These are phyloP conservation scores for Alectoria sarmentosa DNA, from an alignment of 495 filamentous ascomycete species.

Conservation along the genomic window DNA sequence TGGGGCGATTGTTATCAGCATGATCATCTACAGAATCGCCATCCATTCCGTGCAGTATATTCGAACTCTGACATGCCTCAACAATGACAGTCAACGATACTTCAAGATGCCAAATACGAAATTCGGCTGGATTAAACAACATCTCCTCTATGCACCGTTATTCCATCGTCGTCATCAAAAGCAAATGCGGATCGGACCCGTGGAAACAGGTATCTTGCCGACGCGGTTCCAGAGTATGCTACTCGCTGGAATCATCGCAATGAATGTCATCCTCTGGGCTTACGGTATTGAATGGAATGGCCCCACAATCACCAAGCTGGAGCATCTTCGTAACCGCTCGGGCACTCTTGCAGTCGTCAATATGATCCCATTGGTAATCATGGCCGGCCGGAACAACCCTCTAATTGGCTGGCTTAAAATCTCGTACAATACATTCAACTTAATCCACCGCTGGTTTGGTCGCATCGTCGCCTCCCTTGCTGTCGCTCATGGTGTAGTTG, in stretches of 20 bases:
- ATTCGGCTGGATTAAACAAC: slow-evolving; percentile 64
- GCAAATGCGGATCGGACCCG: slow-evolving; percentile 66
- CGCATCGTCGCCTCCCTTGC: slow-evolving; percentile 62
- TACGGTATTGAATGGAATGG: slow-evolving; percentile 38
- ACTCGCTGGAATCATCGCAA: slow-evolving; percentile 60
- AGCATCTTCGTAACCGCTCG: slow-evolving; percentile 64
- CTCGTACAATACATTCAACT: slow-evolving; percentile 71
- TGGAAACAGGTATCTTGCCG: slow-evolving; percentile 82
- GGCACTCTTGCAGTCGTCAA: slow-evolving; percentile 72
- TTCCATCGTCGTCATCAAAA: slow-evolving; percentile 77
- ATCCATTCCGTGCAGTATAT: slow-evolving; percentile 52
- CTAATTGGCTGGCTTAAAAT: slow-evolving; percentile 57
- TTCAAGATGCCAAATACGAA: slow-evolving; percentile 40
- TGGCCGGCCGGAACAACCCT: slow-evolving; percentile 65
- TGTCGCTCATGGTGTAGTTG: slow-evolving; percentile 55
- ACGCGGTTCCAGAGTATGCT: slow-evolving; percentile 74
- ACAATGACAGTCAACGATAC: slow-evolving; percentile 62
- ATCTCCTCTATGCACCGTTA: slow-evolving; percentile 79
- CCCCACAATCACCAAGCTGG: slow-evolving; percentile 38
- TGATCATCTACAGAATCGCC: slow-evolving; percentile 47
- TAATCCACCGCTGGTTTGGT: slow-evolving; percentile 73
- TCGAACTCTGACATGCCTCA: slow-evolving; percentile 66
- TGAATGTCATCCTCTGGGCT: slow-evolving; percentile 73
- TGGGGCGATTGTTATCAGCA: slow-evolving; percentile 41
- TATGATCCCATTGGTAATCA: slow-evolving; percentile 65